A percentile compares a stretch with the other conserved stretches of the same genome.
Evolutionary conservation across 2,329 filamentous ascomycete species (phyloP).

Genomic region (Pyrenochaeta sp.): DNA sequence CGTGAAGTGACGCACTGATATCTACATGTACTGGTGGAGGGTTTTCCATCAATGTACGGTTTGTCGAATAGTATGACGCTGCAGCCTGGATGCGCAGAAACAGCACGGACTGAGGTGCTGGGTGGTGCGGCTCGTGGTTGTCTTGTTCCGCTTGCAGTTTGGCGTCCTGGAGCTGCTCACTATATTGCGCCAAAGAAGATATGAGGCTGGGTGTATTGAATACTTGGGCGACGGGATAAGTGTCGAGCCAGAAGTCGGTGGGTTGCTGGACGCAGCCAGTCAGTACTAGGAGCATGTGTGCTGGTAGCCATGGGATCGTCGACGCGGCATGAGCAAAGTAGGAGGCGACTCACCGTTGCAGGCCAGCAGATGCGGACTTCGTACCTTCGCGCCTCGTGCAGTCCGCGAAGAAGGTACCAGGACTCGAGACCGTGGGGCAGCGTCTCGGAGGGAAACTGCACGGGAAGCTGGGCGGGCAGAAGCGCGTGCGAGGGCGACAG

Average conservation of each 20-base stretch:
- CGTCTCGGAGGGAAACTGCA: conserved; percentile 69
- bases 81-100: conserved; percentile 78
- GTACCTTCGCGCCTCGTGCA: conserved; percentile 79
- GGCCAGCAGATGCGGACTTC: conserved; percentile 94
- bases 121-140: conserved; percentile 4
- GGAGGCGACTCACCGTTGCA: conserved; percentile 73
- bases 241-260: conserved; percentile 76
- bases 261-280: conserved; percentile 72
- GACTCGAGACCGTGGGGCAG: conserved; percentile 67
- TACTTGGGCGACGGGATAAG: conserved; percentile 68
- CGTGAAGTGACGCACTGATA: conserved; percentile 56
- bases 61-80: conserved; percentile 84
- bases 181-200: conserved; percentile 70
- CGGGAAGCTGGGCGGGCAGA: conserved; percentile 70
- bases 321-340: not conserved
- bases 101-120: conserved; percentile 61
- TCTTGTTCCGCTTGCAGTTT: conserved; percentile 7
- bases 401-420: conserved; percentile 79
- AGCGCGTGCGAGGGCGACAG: conserved; percentile 65
- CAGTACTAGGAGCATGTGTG: conserved; percentile 8
- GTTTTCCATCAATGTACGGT: conserved; percentile 76
- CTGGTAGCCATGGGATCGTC: too few relatives aligned
- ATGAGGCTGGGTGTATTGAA: conserved; percentile 70
- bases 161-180: conserved; percentile 57
- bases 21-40: conserved; percentile 81